phyloP scores from a whole-genome alignment of 768 basidiomycete species.

The Amyloporia xantha region DNA sequence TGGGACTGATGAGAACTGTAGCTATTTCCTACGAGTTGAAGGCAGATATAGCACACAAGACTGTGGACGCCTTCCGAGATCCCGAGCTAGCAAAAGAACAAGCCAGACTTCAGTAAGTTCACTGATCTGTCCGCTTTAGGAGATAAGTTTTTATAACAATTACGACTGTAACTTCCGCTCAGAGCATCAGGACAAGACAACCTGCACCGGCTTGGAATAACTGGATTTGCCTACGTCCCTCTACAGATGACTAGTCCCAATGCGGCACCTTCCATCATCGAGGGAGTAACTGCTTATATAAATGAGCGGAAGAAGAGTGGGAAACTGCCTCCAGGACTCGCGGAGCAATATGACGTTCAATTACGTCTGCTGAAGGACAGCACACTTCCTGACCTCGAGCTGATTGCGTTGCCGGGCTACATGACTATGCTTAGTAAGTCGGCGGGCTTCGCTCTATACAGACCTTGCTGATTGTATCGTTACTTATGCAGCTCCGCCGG shows the following conservation, averaged over 20 bases:
- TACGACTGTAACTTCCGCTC: background rate
- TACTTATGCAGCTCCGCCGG: background rate
- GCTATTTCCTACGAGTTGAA: slow-evolving; percentile 1
- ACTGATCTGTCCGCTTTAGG: too few species aligned
- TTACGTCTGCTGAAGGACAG: slow-evolving; percentile 14
- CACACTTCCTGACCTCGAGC: slow-evolving; percentile 15
- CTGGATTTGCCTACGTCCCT: background rate
- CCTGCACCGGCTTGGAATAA: background rate
- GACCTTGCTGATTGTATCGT: too few species aligned
- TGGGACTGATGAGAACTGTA: background rate
- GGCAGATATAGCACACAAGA: background rate
- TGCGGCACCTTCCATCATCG: background rate
- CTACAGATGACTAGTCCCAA: background rate
- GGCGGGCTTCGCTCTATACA: too few species aligned
- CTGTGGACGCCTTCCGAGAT: background rate
- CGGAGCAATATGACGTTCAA: slow-evolving; percentile 21
- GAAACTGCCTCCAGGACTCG: slow-evolving; percentile 12
- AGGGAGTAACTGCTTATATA: background rate
- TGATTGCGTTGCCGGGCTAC: slow-evolving; percentile 5
- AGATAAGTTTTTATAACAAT: too few species aligned
- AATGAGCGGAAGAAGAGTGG: slow-evolving; percentile 1
- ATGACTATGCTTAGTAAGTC: background rate
- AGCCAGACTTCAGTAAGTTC: slow-evolving; percentile 1
- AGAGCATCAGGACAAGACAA: background rate
- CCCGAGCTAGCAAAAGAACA: slow-evolving; percentile 1